These are phyloP conservation scores for Rhazya stricta DNA, from an alignment of 257 asterid genomes.

Conservation along the genomic window DNA sequence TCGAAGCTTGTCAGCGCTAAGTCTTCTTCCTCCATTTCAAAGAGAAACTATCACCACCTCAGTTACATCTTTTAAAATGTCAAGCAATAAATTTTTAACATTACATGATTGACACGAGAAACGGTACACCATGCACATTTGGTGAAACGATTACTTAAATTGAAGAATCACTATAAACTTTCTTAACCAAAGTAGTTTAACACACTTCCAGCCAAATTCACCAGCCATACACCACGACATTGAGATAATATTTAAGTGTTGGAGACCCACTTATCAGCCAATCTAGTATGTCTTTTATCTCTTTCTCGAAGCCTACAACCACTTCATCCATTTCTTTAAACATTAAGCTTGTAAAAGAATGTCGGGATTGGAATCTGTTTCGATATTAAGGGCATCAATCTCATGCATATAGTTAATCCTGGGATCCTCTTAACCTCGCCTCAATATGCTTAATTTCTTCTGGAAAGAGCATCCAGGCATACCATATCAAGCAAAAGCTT, in stretches of 20 bases:
- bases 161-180: slow-evolving; percentile 7
- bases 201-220: too few relatives aligned
- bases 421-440: background rate
- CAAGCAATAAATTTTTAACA: slow-evolving; percentile 7
- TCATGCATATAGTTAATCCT: background rate
- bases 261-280: background rate
- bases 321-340: background rate
- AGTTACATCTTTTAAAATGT: slow-evolving; percentile 4
- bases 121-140: slow-evolving; percentile 7
- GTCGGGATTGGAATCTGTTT: background rate
- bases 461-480: background rate
- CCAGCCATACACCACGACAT: slow-evolving; percentile 20
- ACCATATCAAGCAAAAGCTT: background rate
- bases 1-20: background rate
- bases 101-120: slow-evolving; percentile 6
- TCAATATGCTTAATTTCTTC: background rate
- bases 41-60: background rate
- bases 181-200: slow-evolving; percentile 20
- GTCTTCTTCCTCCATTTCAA: slow-evolving; percentile 1
- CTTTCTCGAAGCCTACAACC: slow-evolving; percentile 10
- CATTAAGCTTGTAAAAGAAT: too few relatives aligned
- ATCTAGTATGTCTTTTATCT: background rate
- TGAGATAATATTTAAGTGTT: slow-evolving; percentile 7
- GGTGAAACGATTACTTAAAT: background rate
- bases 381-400: background rate